Percentiles rank a stretch among this genome's conserved stretches.
Evolutionary conservation across 768 basidiomycete genomes (phyloP).

Genomic region (Boletus edulis): DNA sequence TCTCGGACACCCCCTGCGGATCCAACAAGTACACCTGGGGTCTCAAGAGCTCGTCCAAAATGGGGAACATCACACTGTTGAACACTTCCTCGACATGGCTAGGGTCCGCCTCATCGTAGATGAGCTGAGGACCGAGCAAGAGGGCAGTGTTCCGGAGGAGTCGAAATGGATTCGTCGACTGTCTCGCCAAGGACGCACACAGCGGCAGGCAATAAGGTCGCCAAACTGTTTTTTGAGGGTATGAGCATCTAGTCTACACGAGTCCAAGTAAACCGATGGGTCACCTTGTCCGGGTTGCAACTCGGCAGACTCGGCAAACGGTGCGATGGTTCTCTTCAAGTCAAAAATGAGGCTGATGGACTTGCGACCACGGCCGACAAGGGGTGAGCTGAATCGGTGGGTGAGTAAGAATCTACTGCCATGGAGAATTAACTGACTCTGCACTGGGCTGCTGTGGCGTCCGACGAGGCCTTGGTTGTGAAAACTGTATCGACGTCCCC

Average conservation of each 20-base stretch:
- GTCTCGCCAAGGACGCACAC: conserved; percentile 68
- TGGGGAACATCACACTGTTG: conserved; percentile 85
- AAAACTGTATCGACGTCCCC: conserved; percentile 57
- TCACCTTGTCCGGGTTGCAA: conserved; percentile 34
- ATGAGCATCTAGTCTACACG: conserved; percentile 2
- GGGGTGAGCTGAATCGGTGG: conserved; percentile 54
- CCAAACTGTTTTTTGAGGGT: conserved; percentile 57
- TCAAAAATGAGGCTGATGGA: conserved; percentile 79
- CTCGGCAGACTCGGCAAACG: conserved; percentile 51
- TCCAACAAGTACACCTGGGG: conserved; percentile 78
- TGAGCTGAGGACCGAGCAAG: conserved; percentile 72
- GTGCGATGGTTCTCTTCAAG: conserved; percentile 63
- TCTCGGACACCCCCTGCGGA: conserved; percentile 87
- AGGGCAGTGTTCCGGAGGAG: conserved; percentile 81
- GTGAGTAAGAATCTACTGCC: background rate
- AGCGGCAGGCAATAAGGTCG: conserved; percentile 73
- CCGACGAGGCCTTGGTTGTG: conserved; percentile 52
- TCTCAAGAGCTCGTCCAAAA: conserved; percentile 87
- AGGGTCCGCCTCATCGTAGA: conserved; percentile 56
- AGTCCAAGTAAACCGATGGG: conserved; percentile 4
- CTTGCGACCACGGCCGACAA: conserved; percentile 75
- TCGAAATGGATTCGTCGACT: conserved; percentile 78
- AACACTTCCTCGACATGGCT: conserved; percentile 78
- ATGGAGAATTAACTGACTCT: conserved; percentile 40
- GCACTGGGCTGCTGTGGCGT: conserved; percentile 47